Evolutionary conservation across 441 rosid genomes (phyloP).

Genomic region (Gossypium schwendimanii): DNA sequence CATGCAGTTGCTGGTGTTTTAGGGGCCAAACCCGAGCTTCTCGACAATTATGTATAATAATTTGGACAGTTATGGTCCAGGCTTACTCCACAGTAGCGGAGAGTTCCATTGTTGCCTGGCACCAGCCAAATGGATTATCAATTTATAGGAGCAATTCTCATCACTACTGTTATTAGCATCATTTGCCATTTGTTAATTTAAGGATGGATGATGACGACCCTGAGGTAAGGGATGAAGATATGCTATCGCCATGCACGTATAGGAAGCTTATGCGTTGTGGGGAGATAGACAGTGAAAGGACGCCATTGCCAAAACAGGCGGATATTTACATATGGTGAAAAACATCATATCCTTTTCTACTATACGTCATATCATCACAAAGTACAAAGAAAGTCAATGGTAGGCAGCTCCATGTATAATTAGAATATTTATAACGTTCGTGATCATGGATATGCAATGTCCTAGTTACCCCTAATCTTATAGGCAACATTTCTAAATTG

Average conservation of each 20-base stretch:
- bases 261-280: conserved; percentile 50
- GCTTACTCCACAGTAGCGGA: conserved; percentile 21
- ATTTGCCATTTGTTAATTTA: conserved; percentile 41
- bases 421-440: background rate
- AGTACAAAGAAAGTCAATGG: background rate
- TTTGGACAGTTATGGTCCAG: too few relatives aligned
- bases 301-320: conserved; percentile 11
- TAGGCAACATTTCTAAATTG: background rate
- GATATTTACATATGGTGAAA: background rate
- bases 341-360: background rate
- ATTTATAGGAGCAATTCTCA: conserved; percentile 32
- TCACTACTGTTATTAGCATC: conserved; percentile 33
- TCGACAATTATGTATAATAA: too few relatives aligned
- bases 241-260: conserved; percentile 37
- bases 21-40: background rate
- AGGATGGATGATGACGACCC: conserved; percentile 39
- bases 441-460: background rate
- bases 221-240: conserved; percentile 26
- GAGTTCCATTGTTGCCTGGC: conserved; percentile 16
- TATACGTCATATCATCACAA: background rate
- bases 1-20: background rate
- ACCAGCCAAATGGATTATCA: conserved; percentile 30
- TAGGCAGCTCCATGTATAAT: background rate
- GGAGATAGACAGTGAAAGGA: conserved; percentile 35
- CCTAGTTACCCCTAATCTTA: background rate